Base-by-base conservation (phyloP, 176 grass and related monocot species). In the Stipa capillata region DNA sequence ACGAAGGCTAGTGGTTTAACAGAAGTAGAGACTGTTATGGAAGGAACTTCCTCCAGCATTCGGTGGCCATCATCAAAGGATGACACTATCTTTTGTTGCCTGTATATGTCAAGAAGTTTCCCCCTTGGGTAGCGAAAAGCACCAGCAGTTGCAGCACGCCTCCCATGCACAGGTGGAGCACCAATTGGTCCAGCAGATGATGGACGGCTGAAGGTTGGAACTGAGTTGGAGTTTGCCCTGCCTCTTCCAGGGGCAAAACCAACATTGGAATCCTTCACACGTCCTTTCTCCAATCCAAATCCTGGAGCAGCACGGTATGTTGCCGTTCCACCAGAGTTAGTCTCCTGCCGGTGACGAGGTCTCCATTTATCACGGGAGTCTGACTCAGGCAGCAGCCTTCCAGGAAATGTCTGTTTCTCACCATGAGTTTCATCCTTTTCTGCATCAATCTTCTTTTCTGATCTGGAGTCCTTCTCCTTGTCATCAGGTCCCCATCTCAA, bases 291-390 rank as follows among this genome's bases (percentile, higher is more conserved):
- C 17, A 88, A 87, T 44, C 97, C 92, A 84, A 96, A 99, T 51
- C 97, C 97, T 48, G 97, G 97, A 69, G 92, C 97, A 76, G 86
- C 92, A 48, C 92, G 97, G 70, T 88, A 68, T 3, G 82, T 83
- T 50, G 88, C 76, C 21, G 88, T 88, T 27, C 80, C 89, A 45
- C 82, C 72, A 65, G 83, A 61, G 47, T 89, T 85, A 33, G 45
- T 68, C 77, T 99, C 97, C 55, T 96, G 97, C 32, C 97, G 90
- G 83, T 99, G 97, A 36, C 97, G 90, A 80, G 97, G 97, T 27
- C 92, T 94, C 97, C 97, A 99, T 83, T 99, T 99, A 87, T 99
- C 97, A 83, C 92, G 92, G 34, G 97, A 99, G 71, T 99, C 97
- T 6, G 90, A 80, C 74, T 95, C 97, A 72, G 86, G 66, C 12